Percentiles rank a stretch among this genome's conserved stretches.
Evolutionary conservation across 495 filamentous ascomycete genomes (phyloP).

Genomic region (Penicillium paxilli): DNA sequence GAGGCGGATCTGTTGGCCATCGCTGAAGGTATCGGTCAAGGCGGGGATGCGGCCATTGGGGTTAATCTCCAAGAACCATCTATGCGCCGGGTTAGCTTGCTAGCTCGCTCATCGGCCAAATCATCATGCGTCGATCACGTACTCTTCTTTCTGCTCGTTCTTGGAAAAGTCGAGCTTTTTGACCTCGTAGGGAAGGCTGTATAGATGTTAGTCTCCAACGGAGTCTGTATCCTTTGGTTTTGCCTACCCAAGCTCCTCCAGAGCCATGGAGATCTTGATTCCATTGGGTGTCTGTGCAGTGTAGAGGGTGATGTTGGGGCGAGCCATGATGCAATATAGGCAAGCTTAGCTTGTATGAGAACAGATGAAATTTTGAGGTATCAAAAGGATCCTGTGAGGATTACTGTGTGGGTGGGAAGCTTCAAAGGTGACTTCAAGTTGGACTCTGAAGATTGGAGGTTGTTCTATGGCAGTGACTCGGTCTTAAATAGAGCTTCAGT

Average conservation of each 20-base stretch:
- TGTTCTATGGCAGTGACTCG: too few species aligned
- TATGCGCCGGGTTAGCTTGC: slow-evolving; percentile 7
- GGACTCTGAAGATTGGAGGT: too few species aligned
- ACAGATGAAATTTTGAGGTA: background rate
- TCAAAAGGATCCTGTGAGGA: background rate
- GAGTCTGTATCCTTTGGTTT: background rate
- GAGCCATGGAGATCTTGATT: slow-evolving; percentile 78
- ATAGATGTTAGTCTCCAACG: slow-evolving; percentile 13
- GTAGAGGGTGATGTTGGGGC: slow-evolving; percentile 50
- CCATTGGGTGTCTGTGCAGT: slow-evolving; percentile 56
- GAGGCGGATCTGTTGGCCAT: slow-evolving; percentile 71
- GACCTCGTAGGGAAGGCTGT: slow-evolving; percentile 58
- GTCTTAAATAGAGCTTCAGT: too few species aligned
- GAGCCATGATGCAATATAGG: slow-evolving; percentile 24
- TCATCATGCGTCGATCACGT: too few species aligned
- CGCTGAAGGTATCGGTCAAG: slow-evolving; percentile 70
- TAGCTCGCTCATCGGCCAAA: too few species aligned
- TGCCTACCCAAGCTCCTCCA: slow-evolving; percentile 77
- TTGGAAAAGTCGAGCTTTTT: slow-evolving; percentile 69
- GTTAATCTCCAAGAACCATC: slow-evolving; percentile 89
- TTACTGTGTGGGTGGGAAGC: background rate
- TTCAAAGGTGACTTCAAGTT: too few species aligned
- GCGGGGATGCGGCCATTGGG: slow-evolving; percentile 96
- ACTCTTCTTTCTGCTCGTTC: slow-evolving; percentile 76
- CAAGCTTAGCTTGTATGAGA: background rate